phyloP scores from a whole-genome alignment of 2,329 filamentous ascomycete genomes.

The Monosporascus sp. region DNA sequence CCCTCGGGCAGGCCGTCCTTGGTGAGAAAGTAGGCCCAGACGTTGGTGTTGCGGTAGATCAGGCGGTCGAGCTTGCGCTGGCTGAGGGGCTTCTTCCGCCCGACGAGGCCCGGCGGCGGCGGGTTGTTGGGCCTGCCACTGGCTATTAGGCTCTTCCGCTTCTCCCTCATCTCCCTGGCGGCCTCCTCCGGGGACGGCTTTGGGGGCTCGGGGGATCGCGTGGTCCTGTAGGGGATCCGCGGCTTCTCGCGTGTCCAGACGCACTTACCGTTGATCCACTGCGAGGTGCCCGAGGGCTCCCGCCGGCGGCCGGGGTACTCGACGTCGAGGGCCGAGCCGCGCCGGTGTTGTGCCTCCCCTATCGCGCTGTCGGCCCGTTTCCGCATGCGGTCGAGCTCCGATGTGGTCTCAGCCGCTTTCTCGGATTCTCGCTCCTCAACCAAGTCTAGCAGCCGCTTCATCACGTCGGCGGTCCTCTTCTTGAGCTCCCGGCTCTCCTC shows the following conservation, averaged over 20 bases:
- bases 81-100: too few species aligned
- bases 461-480: slow-evolving; percentile 19
- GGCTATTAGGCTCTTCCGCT: neutral
- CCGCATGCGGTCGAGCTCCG: neutral
- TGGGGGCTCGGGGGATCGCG: too few species aligned
- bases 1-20: too few species aligned
- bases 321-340: neutral
- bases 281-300: neutral
- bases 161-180: slow-evolving; percentile 2
- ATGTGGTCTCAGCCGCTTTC: neutral
- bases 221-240: neutral
- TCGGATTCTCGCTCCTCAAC: slow-evolving; percentile 8
- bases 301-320: neutral
- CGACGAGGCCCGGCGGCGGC: too few species aligned
- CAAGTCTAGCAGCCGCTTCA: slow-evolving; percentile 21
- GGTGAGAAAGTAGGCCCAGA: too few species aligned
- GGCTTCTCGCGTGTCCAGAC: slow-evolving; percentile 2
- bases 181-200: neutral
- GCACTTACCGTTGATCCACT: slow-evolving; percentile 12
- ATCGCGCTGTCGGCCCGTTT: neutral
- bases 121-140: too few species aligned
- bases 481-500: neutral
- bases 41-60: too few species aligned
- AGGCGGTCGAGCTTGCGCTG: too few species aligned
- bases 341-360: neutral